Percentiles rank a stretch among this genome's conserved stretches.
These are phyloP conservation scores for Pseudopyricularia javanii DNA, from an alignment of 2,329 filamentous ascomycete genomes.

Conservation along the genomic window DNA sequence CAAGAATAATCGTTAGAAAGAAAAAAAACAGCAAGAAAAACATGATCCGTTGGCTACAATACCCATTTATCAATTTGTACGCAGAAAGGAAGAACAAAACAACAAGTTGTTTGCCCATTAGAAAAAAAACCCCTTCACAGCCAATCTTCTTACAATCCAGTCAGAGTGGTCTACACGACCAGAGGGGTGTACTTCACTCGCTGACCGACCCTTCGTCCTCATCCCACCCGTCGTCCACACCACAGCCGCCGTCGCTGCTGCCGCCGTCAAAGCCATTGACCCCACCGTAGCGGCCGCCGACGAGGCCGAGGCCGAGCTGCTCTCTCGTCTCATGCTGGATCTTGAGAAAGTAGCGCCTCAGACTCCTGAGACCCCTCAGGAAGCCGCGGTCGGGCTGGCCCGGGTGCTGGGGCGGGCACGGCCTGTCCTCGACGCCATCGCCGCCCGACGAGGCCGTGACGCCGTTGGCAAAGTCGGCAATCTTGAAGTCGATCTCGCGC, in stretches of 20 bases:
- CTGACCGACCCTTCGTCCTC: conserved; percentile 19
- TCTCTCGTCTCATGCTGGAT: conserved; percentile 67
- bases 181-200: conserved; percentile 10
- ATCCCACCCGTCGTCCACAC: conserved; percentile 2
- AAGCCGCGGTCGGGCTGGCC: conserved; percentile 80
- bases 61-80: neutral
- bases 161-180: neutral
- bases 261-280: conserved; percentile 2
- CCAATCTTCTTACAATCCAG: too few relatives aligned
- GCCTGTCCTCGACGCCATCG: conserved; percentile 22
- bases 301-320: conserved; percentile 30
- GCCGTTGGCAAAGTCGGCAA: conserved; percentile 97
- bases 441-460: conserved; percentile 74
- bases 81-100: neutral
- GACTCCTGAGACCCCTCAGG: conserved; percentile 65
- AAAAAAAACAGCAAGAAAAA: neutral
- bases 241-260: neutral
- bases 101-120: neutral
- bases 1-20: neutral
- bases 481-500: conserved; percentile 76
- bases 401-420: conserved; percentile 73
- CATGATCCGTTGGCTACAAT: neutral
- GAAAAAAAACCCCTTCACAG: neutral
- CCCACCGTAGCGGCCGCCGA: conserved; percentile 2
- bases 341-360: conserved; percentile 73